Evolutionary conservation across 2,329 filamentous ascomycete genomes (phyloP).

Genomic region (Xylaria polymorpha): DNA sequence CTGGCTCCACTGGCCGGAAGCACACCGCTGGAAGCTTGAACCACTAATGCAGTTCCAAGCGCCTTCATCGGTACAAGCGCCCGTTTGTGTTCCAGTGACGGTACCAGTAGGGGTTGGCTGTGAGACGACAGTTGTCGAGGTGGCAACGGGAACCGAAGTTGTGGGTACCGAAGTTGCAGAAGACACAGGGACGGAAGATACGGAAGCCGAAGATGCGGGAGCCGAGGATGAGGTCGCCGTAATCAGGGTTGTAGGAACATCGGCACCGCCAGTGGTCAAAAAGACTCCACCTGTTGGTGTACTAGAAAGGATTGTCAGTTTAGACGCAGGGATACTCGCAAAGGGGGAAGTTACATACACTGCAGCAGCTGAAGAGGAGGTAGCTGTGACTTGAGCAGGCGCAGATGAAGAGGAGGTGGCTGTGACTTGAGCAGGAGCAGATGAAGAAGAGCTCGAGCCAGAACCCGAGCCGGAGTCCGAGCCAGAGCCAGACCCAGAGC

Average conservation of each 20-base stretch:
- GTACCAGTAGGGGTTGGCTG: conserved; percentile 41
- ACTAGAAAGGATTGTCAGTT: conserved; percentile 48
- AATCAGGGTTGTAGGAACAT: conserved; percentile 43
- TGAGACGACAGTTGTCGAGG: conserved; percentile 35
- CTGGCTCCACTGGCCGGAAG: conserved; percentile 66
- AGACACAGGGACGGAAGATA: conserved; percentile 22
- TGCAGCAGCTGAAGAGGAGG: conserved; percentile 37
- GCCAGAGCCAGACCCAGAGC: conserved; percentile 49
- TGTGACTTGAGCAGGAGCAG: conserved; percentile 35
- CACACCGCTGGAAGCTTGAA: conserved; percentile 70
- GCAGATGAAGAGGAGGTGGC: conserved; percentile 35
- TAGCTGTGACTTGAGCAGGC: conserved; percentile 32
- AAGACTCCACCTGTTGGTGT: conserved; percentile 57
- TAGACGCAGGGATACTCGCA: conserved; percentile 22
- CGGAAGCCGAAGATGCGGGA: conserved; percentile 21
- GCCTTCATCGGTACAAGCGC: conserved; percentile 64
- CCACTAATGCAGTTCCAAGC: conserved; percentile 69
- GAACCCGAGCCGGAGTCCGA: conserved; percentile 44
- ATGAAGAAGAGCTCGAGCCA: conserved; percentile 44
- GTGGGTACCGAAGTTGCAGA: conserved; percentile 29
- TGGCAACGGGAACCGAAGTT: conserved; percentile 36
- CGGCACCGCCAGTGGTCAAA: conserved; percentile 50
- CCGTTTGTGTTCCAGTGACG: conserved; percentile 41
- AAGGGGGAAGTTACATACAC: conserved; percentile 41
- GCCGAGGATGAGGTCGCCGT: conserved; percentile 37